These are phyloP conservation scores for Casuarina glauca DNA, from an alignment of 306 rosid species.

Conservation along the genomic window DNA sequence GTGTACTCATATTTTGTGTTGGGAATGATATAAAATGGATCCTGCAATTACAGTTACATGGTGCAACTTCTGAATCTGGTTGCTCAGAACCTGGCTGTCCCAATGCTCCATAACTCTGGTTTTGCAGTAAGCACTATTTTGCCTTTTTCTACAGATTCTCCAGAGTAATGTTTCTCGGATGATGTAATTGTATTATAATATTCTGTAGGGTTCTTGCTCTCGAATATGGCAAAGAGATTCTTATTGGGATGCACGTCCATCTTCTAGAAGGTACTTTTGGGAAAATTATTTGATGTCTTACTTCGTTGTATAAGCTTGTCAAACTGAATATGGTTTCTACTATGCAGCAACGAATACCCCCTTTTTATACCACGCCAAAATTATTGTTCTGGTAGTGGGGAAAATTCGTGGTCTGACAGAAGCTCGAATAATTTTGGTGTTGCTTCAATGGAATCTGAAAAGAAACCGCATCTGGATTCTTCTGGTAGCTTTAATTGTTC, in stretches of 20 bases:
- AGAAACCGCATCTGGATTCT: conserved; percentile 71
- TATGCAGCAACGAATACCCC: conserved; percentile 89
- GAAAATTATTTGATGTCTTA: conserved; percentile 16
- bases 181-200: conserved; percentile 8
- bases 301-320: conserved; percentile 22
- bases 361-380: conserved; percentile 92
- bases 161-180: conserved; percentile 1
- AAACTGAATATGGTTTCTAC: conserved; percentile 29
- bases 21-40: conserved; percentile 7
- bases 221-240: conserved; percentile 98
- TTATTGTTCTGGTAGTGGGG: conserved; percentile 80
- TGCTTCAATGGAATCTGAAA: conserved; percentile 93
- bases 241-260: conserved; percentile 85
- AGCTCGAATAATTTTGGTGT: conserved; percentile 93
- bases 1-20: conserved; percentile 2
- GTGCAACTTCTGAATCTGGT: conserved; percentile 90
- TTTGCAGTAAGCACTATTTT: conserved; percentile 73
- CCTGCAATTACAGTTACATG: conserved; percentile 46
- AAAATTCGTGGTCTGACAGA: conserved; percentile 93
- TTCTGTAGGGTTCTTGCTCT: conserved; percentile 86
- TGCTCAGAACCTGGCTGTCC: conserved; percentile 87
- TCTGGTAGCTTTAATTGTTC: conserved; percentile 80
- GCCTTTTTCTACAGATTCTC: conserved; percentile 8
- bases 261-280: conserved; percentile 69
- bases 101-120: conserved; percentile 96